These are phyloP conservation scores for Neocatenulostroma microsporum DNA, from an alignment of 2,329 filamentous ascomycete species.

Conservation along the genomic window DNA sequence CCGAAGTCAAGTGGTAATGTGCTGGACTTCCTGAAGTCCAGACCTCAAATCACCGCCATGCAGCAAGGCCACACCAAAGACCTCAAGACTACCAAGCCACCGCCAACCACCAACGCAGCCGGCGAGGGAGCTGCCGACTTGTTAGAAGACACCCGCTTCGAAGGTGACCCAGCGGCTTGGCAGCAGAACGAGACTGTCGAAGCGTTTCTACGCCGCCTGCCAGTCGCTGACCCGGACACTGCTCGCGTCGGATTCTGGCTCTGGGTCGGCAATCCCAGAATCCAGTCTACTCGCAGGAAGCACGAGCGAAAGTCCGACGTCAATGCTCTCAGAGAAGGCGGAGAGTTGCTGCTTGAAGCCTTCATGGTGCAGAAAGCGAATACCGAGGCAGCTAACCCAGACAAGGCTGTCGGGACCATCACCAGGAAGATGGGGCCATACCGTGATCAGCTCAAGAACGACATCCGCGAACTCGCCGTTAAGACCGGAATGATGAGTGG, in stretches of 20 bases:
- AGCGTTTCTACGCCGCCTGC: slow-evolving; percentile 60
- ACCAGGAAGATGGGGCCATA: slow-evolving; percentile 37
- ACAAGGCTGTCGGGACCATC: slow-evolving; percentile 38
- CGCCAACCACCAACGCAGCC: slow-evolving; percentile 1
- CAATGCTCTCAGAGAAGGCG: slow-evolving; percentile 46
- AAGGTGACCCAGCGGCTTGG: too few relatives aligned
- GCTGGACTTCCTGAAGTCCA: slow-evolving; percentile 15
- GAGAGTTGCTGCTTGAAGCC: slow-evolving; percentile 46
- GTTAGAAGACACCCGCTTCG: too few relatives aligned
- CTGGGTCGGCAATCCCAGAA: slow-evolving; percentile 59
- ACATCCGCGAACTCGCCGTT: slow-evolving; percentile 56
- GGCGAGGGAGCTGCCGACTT: slow-evolving; percentile 9
- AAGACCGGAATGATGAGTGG: slow-evolving; percentile 53
- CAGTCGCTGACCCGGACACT: slow-evolving; percentile 54
- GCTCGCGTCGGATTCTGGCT: slow-evolving; percentile 56
- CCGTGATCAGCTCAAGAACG: slow-evolving; percentile 39
- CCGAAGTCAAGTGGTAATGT: too few relatives aligned
- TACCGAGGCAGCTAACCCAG: slow-evolving; percentile 45
- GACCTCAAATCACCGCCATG: slow-evolving; percentile 14
- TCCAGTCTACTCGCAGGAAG: slow-evolving; percentile 24
- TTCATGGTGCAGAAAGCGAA: slow-evolving; percentile 42
- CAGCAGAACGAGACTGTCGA: slow-evolving; percentile 57
- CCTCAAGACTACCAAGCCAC: neutral
- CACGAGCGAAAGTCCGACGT: slow-evolving; percentile 39
- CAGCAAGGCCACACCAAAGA: slow-evolving; percentile 2